Evolutionary conservation across 148 eudicot species (phyloP).

Genomic region (Arctostaphylos glauca): DNA sequence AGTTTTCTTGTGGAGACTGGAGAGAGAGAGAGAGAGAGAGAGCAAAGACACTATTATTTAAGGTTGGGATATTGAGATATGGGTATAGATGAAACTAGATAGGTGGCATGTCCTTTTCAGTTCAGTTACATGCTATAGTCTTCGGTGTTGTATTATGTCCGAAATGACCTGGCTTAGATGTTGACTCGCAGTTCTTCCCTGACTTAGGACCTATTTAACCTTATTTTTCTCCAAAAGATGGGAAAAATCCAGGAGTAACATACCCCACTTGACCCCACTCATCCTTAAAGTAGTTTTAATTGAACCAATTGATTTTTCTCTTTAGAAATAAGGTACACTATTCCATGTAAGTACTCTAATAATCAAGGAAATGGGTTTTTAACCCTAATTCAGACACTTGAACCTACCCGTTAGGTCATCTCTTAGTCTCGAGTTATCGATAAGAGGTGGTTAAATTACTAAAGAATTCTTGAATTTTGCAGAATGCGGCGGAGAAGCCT

Average conservation of each 20-base stretch:
- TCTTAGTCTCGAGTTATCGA: too few relatives aligned
- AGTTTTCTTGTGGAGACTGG: too few relatives aligned
- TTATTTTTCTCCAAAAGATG: background rate
- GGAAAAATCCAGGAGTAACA: background rate
- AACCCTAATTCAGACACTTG: too few relatives aligned
- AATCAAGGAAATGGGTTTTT: too few relatives aligned
- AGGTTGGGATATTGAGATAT: constrained; percentile 21
- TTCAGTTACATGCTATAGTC: constrained; percentile 26
- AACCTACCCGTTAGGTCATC: too few relatives aligned
- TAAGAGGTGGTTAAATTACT: too few relatives aligned
- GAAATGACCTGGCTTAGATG: constrained; percentile 23
- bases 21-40: background rate
- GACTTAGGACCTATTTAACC: background rate
- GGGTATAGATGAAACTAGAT: background rate
- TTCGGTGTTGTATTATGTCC: constrained; percentile 23
- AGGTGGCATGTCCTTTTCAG: constrained; percentile 32
- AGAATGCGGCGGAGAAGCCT: constrained; percentile 93
- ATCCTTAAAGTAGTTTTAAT: background rate
- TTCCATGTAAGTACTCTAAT: too few relatives aligned
- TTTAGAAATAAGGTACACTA: too few relatives aligned
- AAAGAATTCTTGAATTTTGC: constrained; percentile 9
- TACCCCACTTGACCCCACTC: too few relatives aligned
- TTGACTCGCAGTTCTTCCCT: background rate
- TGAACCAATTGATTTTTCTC: too few relatives aligned
- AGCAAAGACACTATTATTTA: constrained; percentile 13